Evolutionary conservation across 176 grass and related monocot genomes (phyloP).

Genomic region (Hsuehochloa calcarea): DNA sequence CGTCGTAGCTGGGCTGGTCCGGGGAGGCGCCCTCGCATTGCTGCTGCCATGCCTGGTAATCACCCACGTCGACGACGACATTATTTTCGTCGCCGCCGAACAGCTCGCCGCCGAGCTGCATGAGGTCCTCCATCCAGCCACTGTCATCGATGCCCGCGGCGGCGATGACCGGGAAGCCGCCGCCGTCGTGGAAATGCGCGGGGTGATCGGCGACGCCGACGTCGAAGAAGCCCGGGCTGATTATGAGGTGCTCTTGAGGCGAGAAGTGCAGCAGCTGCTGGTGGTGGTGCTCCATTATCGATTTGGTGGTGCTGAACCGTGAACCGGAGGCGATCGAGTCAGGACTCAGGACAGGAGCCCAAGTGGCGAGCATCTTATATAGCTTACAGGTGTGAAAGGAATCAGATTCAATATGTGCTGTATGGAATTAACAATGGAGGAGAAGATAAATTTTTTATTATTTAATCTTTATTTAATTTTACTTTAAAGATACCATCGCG

Average conservation of each 20-base stretch:
- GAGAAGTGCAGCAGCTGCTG: constrained; percentile 16
- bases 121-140: constrained; percentile 46
- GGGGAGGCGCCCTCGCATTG: not conserved
- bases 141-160: not conserved
- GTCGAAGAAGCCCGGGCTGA: constrained; percentile 18
- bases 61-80: not conserved
- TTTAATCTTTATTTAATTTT: no score
- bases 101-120: constrained; percentile 48
- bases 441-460: no score
- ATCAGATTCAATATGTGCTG: not conserved
- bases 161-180: not conserved
- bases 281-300: constrained; percentile 5
- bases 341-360: not conserved
- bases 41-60: constrained; percentile 3
- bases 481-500: no score
- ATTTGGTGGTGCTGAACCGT: not conserved
- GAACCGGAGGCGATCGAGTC: not conserved
- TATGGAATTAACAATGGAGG: not conserved
- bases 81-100: not conserved
- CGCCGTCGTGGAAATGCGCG: not conserved
- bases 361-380: constrained; percentile 10
- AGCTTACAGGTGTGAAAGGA: not conserved
- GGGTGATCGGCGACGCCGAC: not conserved
- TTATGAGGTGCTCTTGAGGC: constrained; percentile 21
- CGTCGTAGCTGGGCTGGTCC: constrained; percentile 15